A percentile compares a stretch with the other conserved stretches of the same genome.
Evolutionary conservation across 2,329 filamentous ascomycete genomes (phyloP).

Genomic region (Parastagonospora nodorum): DNA sequence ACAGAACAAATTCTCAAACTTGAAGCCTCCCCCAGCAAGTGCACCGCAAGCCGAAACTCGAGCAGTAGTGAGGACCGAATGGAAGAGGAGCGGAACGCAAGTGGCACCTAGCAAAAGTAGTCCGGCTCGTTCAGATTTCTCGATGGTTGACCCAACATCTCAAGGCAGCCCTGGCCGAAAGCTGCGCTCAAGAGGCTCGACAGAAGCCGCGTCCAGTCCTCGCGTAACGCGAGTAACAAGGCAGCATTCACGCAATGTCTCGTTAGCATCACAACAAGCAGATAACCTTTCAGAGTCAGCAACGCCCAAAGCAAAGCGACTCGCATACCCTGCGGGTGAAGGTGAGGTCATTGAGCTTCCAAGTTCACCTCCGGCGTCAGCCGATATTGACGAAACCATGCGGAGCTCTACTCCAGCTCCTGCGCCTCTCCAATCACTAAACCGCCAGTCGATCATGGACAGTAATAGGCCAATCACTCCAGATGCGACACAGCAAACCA

Average conservation of each 20-base stretch:
- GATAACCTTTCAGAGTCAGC: conserved; percentile 1
- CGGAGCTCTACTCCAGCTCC: conserved; percentile 16
- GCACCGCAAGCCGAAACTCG: conserved; percentile 7
- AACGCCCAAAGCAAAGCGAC: conserved; percentile 9
- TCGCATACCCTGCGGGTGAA: conserved; percentile 11
- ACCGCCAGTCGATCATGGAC: conserved; percentile 11
- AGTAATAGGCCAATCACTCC: conserved; percentile 32
- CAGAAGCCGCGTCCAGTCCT: conserved; percentile 12
- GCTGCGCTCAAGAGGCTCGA: conserved; percentile 8
- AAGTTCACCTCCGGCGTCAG: conserved; percentile 15
- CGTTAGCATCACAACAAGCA: background rate
- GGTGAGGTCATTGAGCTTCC: conserved; percentile 11
- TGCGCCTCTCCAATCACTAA: background rate
- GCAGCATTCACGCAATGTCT: conserved; percentile 12
- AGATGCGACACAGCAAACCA: conserved; percentile 32
- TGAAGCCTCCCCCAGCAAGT: conserved; percentile 8
- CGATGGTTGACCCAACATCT: conserved; percentile 1
- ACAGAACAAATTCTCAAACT: background rate
- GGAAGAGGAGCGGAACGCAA: conserved; percentile 4
- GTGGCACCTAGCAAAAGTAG: conserved; percentile 4
- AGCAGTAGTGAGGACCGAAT: background rate
- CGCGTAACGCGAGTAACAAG: conserved; percentile 18
- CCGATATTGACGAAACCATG: conserved; percentile 6
- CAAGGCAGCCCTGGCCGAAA: conserved; percentile 9
- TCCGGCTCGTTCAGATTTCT: conserved; percentile 4